Evolutionary conservation across 2,329 filamentous ascomycete species (phyloP), one percentile per base, ranked within the genome.

Genomic region (Talaromyces sp.): DNA sequence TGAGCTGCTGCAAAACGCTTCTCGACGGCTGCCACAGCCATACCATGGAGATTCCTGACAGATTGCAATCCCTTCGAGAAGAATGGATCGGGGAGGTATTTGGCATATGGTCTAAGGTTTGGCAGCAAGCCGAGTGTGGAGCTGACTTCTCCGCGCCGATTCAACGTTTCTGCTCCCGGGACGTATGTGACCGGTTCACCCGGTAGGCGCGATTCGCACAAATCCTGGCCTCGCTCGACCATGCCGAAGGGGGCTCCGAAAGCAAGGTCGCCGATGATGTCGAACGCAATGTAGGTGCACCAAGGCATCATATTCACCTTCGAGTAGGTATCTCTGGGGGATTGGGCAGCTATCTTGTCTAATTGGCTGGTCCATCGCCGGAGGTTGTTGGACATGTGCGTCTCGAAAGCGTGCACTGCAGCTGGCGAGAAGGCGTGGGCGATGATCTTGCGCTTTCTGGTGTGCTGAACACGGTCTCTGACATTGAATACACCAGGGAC

Each of bases 401-500:
- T 68, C 58, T 74, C 73, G 61, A 75, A 75, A 0, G 64, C 69
- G 21, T 69, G 67, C 5, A 74, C 71, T 5, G 72, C 70, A 40
- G 67, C 68, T 0, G 72, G 72, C 0, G 71, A 73, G 56, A 75
- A 75, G 7, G 71, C 72, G 58, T 75, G 73, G 0, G 73, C 69
- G 44, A 75, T 71, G 40, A 74, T 72, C 42, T 74, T 75, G 2
- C 73, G 69, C 62, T 75, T 75, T 1, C 73, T 69, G 1, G 71
- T 71, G 58, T 75, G 73, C 42, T 74, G 69, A 9, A 64, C 66
- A 3, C 73, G 69, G 58, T 75, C 72, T 28, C 73, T 68, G 1
- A 71, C 70, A 35, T 70, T 75, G 65, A 75, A 75, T 48, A 75
- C 72, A 11, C 73, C 72, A 1, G 69, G 71, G 1, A 73, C 71